phyloP scores from a whole-genome alignment of 177 flowering plant species.

The Tripterygium wilfordii region DNA sequence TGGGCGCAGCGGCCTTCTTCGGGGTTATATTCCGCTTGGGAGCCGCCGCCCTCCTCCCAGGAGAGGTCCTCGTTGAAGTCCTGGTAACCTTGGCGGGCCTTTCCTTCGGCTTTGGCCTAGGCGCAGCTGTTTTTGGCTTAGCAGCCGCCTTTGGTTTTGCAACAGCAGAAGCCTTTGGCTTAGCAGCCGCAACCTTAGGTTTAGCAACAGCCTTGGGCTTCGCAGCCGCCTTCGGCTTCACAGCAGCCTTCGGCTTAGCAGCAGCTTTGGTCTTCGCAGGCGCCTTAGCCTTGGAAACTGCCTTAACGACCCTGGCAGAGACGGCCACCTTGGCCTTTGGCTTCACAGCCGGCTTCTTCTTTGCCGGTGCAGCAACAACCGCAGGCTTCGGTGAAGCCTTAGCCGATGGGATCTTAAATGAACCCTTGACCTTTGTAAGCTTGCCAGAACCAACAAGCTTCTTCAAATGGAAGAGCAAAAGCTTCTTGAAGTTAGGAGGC shows the following conservation, averaged over 20 bases:
- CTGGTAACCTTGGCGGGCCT: too few species aligned
- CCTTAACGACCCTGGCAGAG: too few species aligned
- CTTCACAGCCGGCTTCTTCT: slow-evolving; percentile 18
- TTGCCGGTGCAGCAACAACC: slow-evolving; percentile 12
- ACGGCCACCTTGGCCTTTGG: slow-evolving; percentile 14
- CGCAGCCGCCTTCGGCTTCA: slow-evolving; percentile 24
- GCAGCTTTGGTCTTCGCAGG: slow-evolving; percentile 16
- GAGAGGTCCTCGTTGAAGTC: too few species aligned
- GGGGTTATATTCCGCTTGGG: slow-evolving; percentile 24
- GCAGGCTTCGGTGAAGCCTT: slow-evolving; percentile 6
- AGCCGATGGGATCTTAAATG: slow-evolving; percentile 40
- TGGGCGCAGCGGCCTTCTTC: slow-evolving; percentile 25
- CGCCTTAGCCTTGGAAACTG: slow-evolving; percentile 15
- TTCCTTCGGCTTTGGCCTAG: slow-evolving; percentile 20
- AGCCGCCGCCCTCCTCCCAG: slow-evolving; percentile 13
- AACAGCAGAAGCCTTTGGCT: slow-evolving; percentile 8
- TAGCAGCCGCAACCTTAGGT: slow-evolving; percentile 14
- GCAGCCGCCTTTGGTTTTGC: slow-evolving; percentile 11
- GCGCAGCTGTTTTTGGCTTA: slow-evolving; percentile 11
- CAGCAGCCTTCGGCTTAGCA: slow-evolving; percentile 9
- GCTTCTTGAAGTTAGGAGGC: slow-evolving; percentile 46
- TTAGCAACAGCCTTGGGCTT: slow-evolving; percentile 22
- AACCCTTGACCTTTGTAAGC: slow-evolving; percentile 41
- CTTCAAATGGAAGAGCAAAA: slow-evolving; percentile 39
- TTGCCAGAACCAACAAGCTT: slow-evolving; percentile 35